Evolutionary conservation across 768 basidiomycete species (phyloP).

Genomic region (Clitopilus hobsonii): DNA sequence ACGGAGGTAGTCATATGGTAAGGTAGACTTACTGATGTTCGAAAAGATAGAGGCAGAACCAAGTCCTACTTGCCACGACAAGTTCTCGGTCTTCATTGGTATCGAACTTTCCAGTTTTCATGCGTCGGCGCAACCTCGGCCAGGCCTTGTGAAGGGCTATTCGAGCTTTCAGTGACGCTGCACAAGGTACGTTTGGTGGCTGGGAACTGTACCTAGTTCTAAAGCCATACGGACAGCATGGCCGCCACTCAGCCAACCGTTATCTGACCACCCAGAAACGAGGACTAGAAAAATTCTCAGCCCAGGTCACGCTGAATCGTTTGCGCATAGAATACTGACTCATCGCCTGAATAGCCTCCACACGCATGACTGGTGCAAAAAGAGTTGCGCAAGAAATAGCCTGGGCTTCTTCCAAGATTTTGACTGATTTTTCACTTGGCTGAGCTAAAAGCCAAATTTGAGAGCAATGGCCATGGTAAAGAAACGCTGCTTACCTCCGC

Average conservation of each 20-base stretch:
- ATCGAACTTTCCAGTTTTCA: constrained; percentile 62
- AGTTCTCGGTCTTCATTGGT: constrained; percentile 68
- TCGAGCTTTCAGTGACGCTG: constrained; percentile 3
- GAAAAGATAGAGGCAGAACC: constrained; percentile 92
- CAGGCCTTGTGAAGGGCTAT: constrained; percentile 92
- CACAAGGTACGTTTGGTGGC: no score
- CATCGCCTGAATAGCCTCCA: constrained; percentile 92
- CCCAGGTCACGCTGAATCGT: background rate
- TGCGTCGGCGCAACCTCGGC: constrained; percentile 74
- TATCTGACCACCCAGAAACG: constrained; percentile 92
- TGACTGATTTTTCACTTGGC: constrained; percentile 67
- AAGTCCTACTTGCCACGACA: constrained; percentile 78
- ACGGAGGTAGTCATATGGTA: background rate
- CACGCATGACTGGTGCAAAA: constrained; percentile 79
- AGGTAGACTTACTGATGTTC: constrained; percentile 77
- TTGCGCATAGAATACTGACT: constrained; percentile 45
- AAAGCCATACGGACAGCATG: constrained; percentile 98
- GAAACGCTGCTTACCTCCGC: constrained; percentile 58
- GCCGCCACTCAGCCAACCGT: constrained; percentile 92
- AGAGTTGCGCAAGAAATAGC: constrained; percentile 80
- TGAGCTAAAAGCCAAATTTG: constrained; percentile 44
- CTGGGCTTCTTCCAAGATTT: constrained; percentile 82
- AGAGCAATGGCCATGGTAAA: constrained; percentile 3
- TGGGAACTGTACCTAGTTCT: constrained; percentile 86
- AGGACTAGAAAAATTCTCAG: constrained; percentile 49